Evolutionary conservation across 2,329 filamentous ascomycete species (phyloP).

Genomic region (Epichloe elymi): DNA sequence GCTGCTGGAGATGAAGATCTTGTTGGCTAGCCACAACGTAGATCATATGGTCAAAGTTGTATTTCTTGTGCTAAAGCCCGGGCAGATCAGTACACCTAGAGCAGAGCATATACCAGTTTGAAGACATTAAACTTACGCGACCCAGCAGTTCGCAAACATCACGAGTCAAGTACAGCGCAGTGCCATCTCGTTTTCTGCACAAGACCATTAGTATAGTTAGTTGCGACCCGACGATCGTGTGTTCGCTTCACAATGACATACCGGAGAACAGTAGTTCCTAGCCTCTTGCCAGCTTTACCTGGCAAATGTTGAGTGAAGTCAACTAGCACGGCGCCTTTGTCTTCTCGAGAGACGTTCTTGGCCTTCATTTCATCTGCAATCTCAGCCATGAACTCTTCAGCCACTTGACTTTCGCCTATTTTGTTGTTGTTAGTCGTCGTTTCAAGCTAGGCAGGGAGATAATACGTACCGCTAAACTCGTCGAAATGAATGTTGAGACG

Average conservation of each 20-base stretch:
- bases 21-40: slow-evolving; percentile 64
- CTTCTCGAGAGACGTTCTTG: slow-evolving; percentile 52
- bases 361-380: slow-evolving; percentile 49
- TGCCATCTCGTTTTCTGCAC: slow-evolving; percentile 51
- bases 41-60: slow-evolving; percentile 65
- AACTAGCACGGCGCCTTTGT: slow-evolving; percentile 58
- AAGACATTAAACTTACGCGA: slow-evolving; percentile 23
- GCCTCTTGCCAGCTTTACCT: slow-evolving; percentile 53
- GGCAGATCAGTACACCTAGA: background rate
- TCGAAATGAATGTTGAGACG: slow-evolving; percentile 61
- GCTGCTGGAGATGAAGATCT: slow-evolving; percentile 57
- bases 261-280: slow-evolving; percentile 57
- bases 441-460: background rate
- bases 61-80: slow-evolving; percentile 31
- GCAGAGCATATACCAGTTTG: background rate
- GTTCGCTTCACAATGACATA: slow-evolving; percentile 3
- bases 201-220: background rate
- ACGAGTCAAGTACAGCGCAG: slow-evolving; percentile 63
- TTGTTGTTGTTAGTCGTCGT: background rate
- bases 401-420: slow-evolving; percentile 62
- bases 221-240: background rate
- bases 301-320: slow-evolving; percentile 57
- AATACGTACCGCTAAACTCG: slow-evolving; percentile 34
- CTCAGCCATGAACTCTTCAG: slow-evolving; percentile 50
- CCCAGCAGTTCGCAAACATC: slow-evolving; percentile 64